Base-by-base conservation (phyloP, 176 grass and related monocot genomes). In the Puccinellia tenuiflora region DNA sequence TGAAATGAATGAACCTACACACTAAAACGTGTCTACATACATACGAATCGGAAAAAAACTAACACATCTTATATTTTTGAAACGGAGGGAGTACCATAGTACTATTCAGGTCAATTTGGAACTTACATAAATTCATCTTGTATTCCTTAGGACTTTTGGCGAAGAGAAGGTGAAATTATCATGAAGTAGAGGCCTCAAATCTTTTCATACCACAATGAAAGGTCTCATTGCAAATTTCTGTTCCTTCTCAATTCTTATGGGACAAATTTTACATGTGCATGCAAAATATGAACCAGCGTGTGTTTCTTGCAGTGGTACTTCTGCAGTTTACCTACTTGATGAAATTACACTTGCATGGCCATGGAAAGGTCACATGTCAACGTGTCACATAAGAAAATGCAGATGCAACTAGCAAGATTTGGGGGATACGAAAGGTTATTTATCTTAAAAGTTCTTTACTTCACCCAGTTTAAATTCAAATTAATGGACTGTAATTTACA, bases 191-290 rank as follows among this genome's bases (percentile, higher is more conserved):
- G 6, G 16, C 68, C 21, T 12, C 5, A 82, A 83, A 22, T 46
- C 20, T 22, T 81, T 14, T 20, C 53, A 0, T 79, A 31, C n/a
- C 34, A 42, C 20, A 16, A 43, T 77, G 30, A 1, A 78, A 78
- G 63, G 25, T 78, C 33, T 46, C 1, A 7, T 45, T 7, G 18
- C 24, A 30, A 84, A 43, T 77, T 54, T 85, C 35, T 45, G 18
- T 53, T 22, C 13, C n/a, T 65, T 59, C 65, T 77, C 15, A 67
- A 37, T 55, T 85, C 12, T 56, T 15, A 62, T 78, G 34, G 42
- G 35, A 8, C 37, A 68, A 85, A 55, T 22, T 84, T 66, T 57
- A 42, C 45, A 67, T 53, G 18, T 77, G 11, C 61, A 42, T 85
- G 20, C 31, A 61, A 28, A 68, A 52, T 68, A 54, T 33, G 2